These are phyloP conservation scores for Millerago galiae DNA, from an alignment of 805 yeast species.

Conservation along the genomic window DNA sequence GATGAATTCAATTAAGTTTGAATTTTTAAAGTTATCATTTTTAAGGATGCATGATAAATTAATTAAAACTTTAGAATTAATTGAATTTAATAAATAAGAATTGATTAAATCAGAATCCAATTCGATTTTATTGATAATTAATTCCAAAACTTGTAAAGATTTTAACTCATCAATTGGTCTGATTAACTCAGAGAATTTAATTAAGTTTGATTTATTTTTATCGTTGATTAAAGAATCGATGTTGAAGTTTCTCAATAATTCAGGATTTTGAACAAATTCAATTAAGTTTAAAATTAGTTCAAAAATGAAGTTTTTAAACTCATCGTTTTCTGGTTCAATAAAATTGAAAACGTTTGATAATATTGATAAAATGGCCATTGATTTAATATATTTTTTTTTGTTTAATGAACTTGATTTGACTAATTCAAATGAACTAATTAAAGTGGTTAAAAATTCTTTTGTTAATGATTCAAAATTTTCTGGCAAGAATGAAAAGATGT, in stretches of 20 bases:
- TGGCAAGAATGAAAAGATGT: slow-evolving; percentile 14
- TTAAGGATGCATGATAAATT: slow-evolving; percentile 2
- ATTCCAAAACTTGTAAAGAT: slow-evolving; percentile 3
- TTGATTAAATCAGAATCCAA: slow-evolving; percentile 1
- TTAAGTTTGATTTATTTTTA: not conserved
- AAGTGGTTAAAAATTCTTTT: not conserved
- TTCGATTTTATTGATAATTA: slow-evolving; percentile 1
- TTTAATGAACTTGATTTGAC: not conserved
- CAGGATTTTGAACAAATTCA: not conserved
- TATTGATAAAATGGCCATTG: slow-evolving; percentile 15
- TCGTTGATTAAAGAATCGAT: too few relatives aligned
- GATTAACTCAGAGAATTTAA: slow-evolving; percentile 1
- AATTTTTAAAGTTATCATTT: not conserved
- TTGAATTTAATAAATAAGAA: slow-evolving; percentile 2
- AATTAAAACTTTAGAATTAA: slow-evolving; percentile 5
- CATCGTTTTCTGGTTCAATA: slow-evolving; percentile 8
- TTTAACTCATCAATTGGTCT: slow-evolving; percentile 1
- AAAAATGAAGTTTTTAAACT: slow-evolving; percentile 17
- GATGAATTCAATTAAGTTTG: slow-evolving; percentile 3
- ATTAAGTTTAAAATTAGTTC: slow-evolving; percentile 5
- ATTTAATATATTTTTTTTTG: slow-evolving; percentile 9
- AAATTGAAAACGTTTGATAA: slow-evolving; percentile 19
- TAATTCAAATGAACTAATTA: slow-evolving; percentile 4
- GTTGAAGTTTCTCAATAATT: too few relatives aligned
- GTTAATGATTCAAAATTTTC: slow-evolving; percentile 6